Conservation (phyloP, 257 asterid species). For the Avicennia marina region DNA sequence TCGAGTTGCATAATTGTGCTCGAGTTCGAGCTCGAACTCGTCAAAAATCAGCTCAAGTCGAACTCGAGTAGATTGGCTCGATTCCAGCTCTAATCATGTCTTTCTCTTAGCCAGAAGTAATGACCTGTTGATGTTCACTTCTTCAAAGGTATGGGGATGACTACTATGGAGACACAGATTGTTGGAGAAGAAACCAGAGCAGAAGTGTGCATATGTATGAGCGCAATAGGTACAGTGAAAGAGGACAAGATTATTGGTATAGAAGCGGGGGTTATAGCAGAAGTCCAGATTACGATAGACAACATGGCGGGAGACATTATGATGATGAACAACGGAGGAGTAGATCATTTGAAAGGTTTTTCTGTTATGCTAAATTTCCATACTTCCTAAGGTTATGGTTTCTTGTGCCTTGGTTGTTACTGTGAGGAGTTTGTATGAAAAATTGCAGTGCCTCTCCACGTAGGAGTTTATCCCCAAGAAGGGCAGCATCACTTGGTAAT, state of each 20-base stretch:
- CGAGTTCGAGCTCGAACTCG: too few species aligned
- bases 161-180: constrained; percentile 22
- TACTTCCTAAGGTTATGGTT: not conserved
- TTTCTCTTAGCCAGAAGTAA: not conserved
- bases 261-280: constrained; percentile 31
- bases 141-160: constrained; percentile 32
- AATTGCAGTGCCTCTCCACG: constrained; percentile 19
- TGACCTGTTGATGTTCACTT: not conserved
- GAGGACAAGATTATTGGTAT: constrained; percentile 19
- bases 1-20: too few species aligned
- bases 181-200: constrained; percentile 27
- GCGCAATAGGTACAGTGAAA: constrained; percentile 13
- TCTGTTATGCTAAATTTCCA: not conserved
- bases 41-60: too few species aligned
- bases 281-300: constrained; percentile 27
- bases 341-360: constrained; percentile 32
- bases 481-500: constrained; percentile 22
- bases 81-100: too few species aligned
- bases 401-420: not conserved
- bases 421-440: not conserved
- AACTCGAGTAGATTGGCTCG: too few species aligned
- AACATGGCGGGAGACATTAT: constrained; percentile 15
- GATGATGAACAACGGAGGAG: constrained; percentile 18
- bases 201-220: constrained; percentile 31
- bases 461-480: constrained; percentile 18